A percentile compares a stretch with the other conserved stretches of the same genome.
Evolutionary conservation across 106 monocot genomes (phyloP).

Genomic region (Apostasia shenzhenica): DNA sequence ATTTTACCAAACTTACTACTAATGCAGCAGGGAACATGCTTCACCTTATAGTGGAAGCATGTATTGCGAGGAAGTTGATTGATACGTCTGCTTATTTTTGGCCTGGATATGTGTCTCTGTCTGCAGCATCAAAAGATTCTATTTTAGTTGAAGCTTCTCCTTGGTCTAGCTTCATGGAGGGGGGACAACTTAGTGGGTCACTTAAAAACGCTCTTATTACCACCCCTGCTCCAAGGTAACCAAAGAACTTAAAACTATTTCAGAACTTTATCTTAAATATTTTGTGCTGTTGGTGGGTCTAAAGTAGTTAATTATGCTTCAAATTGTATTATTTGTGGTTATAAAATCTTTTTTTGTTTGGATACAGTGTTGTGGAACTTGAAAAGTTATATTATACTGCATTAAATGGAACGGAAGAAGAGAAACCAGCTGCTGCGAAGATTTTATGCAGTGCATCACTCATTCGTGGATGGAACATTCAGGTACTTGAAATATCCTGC

Average conservation of each 20-base stretch:
- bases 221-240: slow-evolving; percentile 90
- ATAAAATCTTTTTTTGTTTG: slow-evolving; percentile 4
- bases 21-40: slow-evolving; percentile 79
- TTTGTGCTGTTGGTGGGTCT: neutral
- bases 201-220: slow-evolving; percentile 61
- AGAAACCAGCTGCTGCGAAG: slow-evolving; percentile 66
- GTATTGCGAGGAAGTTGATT: slow-evolving; percentile 82
- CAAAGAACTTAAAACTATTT: neutral
- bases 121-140: slow-evolving; percentile 33
- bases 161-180: slow-evolving; percentile 83
- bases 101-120: slow-evolving; percentile 74
- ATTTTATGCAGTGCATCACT: slow-evolving; percentile 90
- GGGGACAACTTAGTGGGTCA: slow-evolving; percentile 44
- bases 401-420: slow-evolving; percentile 81
- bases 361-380: slow-evolving; percentile 52
- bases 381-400: slow-evolving; percentile 70
- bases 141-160: slow-evolving; percentile 44
- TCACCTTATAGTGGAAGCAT: slow-evolving; percentile 93
- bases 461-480: slow-evolving; percentile 86
- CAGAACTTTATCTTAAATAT: neutral
- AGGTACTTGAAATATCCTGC: slow-evolving; percentile 31
- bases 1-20: slow-evolving; percentile 3
- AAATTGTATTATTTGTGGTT: no score
- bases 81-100: slow-evolving; percentile 96
- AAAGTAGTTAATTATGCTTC: no score